Base-by-base conservation (phyloP, 805 yeast species). In the Komagataella ulmi region DNA sequence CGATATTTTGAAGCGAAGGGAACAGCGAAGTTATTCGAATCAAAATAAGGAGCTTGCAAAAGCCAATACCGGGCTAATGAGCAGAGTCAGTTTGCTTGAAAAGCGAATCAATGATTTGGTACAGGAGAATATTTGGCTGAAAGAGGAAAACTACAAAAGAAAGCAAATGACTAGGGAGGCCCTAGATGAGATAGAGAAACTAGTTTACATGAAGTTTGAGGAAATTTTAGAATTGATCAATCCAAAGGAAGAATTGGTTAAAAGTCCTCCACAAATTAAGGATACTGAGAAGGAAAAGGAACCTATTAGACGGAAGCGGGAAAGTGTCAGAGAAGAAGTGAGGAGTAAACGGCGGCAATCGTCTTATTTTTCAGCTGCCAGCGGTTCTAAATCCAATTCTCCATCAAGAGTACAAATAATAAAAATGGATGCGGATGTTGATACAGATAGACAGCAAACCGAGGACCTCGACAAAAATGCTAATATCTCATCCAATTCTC, bases 1-100 rank as follows among this genome's bases (percentile, higher is more conserved):
- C 40, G 40, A 30, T 30, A 30, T 30, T 10, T 10, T 30, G 14
- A 30, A 30, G 3, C 51, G 52, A 43, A 54, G 61, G 17, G 59
- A 30, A 14, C 46, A 60, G 49, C 52, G 57, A 43, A 58, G 64
- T 48, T 73, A 68, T 51, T 49, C 61, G 5, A 61, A 60, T n/a
- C 83, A 78, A 58, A 84, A 84, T 62, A 71, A 70, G 51, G 73
- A 75, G n/a, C 63, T 85, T 24, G 87, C 87, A 1, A 77, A 72
- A 54, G 76, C 74, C 49, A 82, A 80, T 60, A 74, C 83, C 2
- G 61, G 70, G 19, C 65, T 83, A 60, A 68, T 75, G 71, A 61
- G 72, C 44, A 76, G 71, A 55, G 67, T 83, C 23, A 63, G 74
- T 3, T 78, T 73, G 24, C 61, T 85, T 61, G 88, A 83, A 61